Base-by-base conservation (phyloP, 2,329 filamentous ascomycete species). In the Talaromyces amestolkiae region DNA sequence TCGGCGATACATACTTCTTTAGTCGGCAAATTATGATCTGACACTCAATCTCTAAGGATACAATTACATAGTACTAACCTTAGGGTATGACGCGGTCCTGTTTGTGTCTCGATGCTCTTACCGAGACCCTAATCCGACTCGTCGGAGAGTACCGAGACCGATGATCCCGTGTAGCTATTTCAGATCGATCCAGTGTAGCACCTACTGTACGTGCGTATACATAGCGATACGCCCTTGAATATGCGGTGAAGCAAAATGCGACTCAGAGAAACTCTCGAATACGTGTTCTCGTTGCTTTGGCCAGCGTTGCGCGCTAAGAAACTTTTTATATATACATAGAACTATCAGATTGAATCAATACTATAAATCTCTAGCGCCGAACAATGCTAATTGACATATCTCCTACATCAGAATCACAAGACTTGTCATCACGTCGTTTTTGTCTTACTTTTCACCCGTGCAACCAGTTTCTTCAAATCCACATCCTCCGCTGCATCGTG, bases 371-470 rank as follows among this genome's bases (percentile, higher is more conserved):
- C n/a, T 11, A 9, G 19, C 53, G 33, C 53, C 53, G 11, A 56
- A 37, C 53, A 19, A 56, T 56, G 33, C 31, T 24, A 22, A 8
- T 15, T 56, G 53, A 56, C 33, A 17, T 39, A 11, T 54, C 2
- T 19, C 33, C 33, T 37, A 22, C 22, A 39, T 17, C n/a, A 37
- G 11, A 56, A 24, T 37, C 2, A 39, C 13, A n/a, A 19, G 4
- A 17, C 35, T 37, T 62, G 65, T 64, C 64, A 66, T 69, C 58
- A 70, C 51, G 67, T 66, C 58, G 69, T 71, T 61, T 70, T 71
- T 47, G 74, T 73, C 71, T 79, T 80, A 61, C 73, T 77, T 69
- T 82, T 82, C 64, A 83, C 79, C 70, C 79, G 77, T 61, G 79
- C 78, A 64, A 82, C 80, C 68, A 82, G 67, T 62, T 75, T 76